Evolutionary conservation across 805 yeast species (phyloP), one percentile per base, ranked within the genome.

Genomic region (Metschnikowia noctiluminum): DNA sequence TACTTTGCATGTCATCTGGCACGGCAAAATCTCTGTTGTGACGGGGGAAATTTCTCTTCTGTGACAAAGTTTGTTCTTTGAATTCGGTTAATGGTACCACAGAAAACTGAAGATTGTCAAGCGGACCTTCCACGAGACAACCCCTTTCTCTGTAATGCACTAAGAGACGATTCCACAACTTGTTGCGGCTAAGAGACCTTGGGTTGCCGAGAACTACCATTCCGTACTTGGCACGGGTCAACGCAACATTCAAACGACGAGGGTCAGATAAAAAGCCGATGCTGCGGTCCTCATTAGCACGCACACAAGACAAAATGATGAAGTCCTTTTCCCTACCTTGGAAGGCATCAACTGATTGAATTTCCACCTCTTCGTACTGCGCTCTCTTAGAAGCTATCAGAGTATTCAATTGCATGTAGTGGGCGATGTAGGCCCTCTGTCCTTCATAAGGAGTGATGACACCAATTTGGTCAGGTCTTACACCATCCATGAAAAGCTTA

Each of bases 381-480:
- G 82, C 84, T 54, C 80, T 80, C 30, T 54, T 57, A 46, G 83
- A 85, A 3, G 70, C 51, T 8, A 53, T 45, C 51, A 48, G 54
- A 5, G 53, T 87, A 57, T 83, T 84, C 73, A 82, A 65, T 58
- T 80, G 79, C 89, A 91, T 81, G 64, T 87, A 87, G 60, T 85
- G 90, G 9, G 82, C 78, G 44, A 91, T 71, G 62, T 85, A 90
- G 0, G 91, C 87, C 52, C 96, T 73, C 69, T 91, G 97, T 32
- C 96, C 97, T 64, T 89, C 96, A 66, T 91, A 91, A 0, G 97
- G 97, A 6, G 97, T 91, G 48, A 91, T 84, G 36, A 91, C 86
- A 63, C 97, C 97, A 62, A 91, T 91, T 31, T 55, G 55, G 26
- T 75, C 76, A 0, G 96, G 92, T 43, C 73, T 65, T 11, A 91